Conservation (phyloP, 2,329 filamentous ascomycete genomes). For the Alternaria angustiovoidea region DNA sequence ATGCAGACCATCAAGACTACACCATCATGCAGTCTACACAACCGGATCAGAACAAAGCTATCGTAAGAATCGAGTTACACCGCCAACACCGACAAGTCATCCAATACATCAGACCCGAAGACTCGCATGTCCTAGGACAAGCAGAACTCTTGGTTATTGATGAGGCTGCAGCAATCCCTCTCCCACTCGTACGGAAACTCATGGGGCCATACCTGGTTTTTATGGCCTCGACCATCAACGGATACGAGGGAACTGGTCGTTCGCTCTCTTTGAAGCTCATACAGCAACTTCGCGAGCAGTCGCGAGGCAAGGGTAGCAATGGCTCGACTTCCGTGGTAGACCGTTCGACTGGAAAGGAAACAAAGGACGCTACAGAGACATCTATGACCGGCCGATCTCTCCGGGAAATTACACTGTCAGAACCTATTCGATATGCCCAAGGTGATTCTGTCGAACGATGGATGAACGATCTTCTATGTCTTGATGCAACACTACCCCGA, state of each 20-base stretch:
- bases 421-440: constrained; percentile 92
- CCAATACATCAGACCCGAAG: constrained; percentile 96
- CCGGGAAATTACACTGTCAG: constrained; percentile 88
- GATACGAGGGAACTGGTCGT: constrained; percentile 95
- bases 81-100: constrained; percentile 96
- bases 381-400: constrained; percentile 73
- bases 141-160: constrained; percentile 96
- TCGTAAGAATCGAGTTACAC: constrained; percentile 95
- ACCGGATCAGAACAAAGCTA: constrained; percentile 98
- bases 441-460: constrained; percentile 94
- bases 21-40: constrained; percentile 98
- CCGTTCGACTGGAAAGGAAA: constrained; percentile 77
- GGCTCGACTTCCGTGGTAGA: constrained; percentile 72
- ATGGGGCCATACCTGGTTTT: constrained; percentile 98
- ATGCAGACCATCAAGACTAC: constrained; percentile 95
- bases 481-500: constrained; percentile 88
- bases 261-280: constrained; percentile 96
- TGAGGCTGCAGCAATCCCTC: constrained; percentile 93
- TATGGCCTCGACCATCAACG: constrained; percentile 99
- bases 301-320: constrained; percentile 68
- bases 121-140: constrained; percentile 92
- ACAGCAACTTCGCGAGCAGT: constrained; percentile 94
- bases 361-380: constrained; percentile 45
- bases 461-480: constrained; percentile 91
- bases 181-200: constrained; percentile 89